A percentile compares a stretch with the other conserved stretches of the same genome.
Evolutionary conservation across 139 green algal genomes (phyloP).

Genomic region (Chlamydomonas sp.): DNA sequence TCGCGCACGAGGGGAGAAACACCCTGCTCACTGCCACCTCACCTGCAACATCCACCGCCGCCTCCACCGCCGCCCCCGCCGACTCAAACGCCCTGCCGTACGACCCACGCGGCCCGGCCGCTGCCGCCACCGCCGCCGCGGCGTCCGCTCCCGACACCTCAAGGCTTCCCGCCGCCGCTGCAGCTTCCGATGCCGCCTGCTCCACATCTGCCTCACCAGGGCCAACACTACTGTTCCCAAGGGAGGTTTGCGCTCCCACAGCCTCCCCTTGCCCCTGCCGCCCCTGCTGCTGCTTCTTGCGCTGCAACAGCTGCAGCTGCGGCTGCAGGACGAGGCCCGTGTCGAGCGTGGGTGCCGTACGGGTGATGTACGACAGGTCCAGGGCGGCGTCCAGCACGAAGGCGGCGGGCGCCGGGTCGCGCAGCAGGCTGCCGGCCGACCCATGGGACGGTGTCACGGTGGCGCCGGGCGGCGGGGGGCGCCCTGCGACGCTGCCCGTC

Average conservation of each 20-base stretch:
- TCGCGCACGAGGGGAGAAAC: background rate
- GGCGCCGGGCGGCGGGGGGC: conserved; percentile 10
- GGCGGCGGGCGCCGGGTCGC: background rate
- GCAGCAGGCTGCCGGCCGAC: background rate
- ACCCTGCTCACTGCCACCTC: background rate
- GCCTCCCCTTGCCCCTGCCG: background rate
- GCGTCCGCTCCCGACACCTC: background rate
- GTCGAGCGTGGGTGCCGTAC: conserved; percentile 22
- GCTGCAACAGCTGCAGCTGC: background rate
- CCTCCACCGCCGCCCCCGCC: conserved; percentile 36
- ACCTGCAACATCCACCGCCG: conserved; percentile 25
- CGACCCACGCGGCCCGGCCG: background rate
- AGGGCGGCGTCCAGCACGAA: conserved; percentile 11
- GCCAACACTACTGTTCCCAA: too few species aligned
- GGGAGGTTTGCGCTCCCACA: background rate
- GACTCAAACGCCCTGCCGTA: conserved; percentile 18
- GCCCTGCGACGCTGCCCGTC: background rate
- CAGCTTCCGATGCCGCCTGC: background rate
- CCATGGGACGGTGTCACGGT: background rate
- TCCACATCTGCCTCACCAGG: background rate
- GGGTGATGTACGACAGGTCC: background rate
- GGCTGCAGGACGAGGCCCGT: background rate
- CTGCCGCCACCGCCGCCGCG: background rate
- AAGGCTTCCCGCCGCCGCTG: background rate
- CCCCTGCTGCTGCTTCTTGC: conserved; percentile 17